Evolutionary conservation across 1,139 yeast genomes (phyloP).

Genomic region (Zygotorulaspora mrakii): DNA sequence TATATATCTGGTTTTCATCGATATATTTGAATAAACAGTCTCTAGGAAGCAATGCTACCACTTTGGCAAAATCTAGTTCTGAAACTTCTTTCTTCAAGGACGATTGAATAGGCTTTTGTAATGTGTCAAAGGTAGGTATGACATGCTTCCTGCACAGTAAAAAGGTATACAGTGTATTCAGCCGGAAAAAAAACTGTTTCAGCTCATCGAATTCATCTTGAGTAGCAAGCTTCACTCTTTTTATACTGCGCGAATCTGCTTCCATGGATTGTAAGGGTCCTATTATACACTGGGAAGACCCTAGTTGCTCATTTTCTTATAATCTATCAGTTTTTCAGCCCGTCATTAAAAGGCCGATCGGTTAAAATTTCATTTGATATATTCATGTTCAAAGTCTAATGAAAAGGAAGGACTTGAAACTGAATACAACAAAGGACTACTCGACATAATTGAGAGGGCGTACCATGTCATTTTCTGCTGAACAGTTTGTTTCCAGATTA

Average conservation of each 20-base stretch:
- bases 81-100: constrained; percentile 41
- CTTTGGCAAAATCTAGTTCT: constrained; percentile 56
- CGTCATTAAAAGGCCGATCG: no score
- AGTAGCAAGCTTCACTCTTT: constrained; percentile 7
- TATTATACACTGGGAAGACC: no score
- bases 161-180: constrained; percentile 56
- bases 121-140: constrained; percentile 49
- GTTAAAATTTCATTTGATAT: no score
- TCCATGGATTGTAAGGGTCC: constrained; percentile 10
- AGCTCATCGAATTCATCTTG: constrained; percentile 37
- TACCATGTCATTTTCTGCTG: constrained; percentile 55
- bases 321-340: not conserved
- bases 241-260: constrained; percentile 4
- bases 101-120: constrained; percentile 47
- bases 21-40: constrained; percentile 70
- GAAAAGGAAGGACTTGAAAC: no score
- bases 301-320: no score
- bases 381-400: no score
- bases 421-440: not conserved
- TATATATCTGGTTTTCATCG: constrained; percentile 61
- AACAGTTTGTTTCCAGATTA: constrained; percentile 55
- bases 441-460: not conserved
- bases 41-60: constrained; percentile 60
- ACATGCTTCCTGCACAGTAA: constrained; percentile 53
- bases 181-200: constrained; percentile 44